Conservation (phyloP, 2,329 filamentous ascomycete genomes). For the Fusarium goolgardi region DNA sequence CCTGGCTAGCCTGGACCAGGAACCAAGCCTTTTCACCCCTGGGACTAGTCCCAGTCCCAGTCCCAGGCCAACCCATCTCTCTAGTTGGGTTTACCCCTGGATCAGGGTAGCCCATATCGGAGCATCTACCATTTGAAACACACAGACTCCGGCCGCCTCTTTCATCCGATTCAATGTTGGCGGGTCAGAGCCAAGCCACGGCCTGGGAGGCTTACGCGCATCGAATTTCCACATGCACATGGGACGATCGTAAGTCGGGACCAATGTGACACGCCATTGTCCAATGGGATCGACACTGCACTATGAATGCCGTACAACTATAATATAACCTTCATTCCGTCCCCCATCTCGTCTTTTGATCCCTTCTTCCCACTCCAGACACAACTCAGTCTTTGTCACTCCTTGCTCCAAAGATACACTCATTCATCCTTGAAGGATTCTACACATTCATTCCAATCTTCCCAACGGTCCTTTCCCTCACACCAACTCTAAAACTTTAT, state of each 20-base stretch:
- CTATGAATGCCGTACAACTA: constrained; percentile 20
- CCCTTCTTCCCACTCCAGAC: constrained; percentile 25
- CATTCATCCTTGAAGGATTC: constrained; percentile 39
- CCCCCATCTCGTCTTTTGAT: constrained; percentile 8
- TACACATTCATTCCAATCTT: constrained; percentile 30
- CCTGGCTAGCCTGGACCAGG: background rate
- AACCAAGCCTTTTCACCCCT: constrained; percentile 29
- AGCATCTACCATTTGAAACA: constrained; percentile 33
- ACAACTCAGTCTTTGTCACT: constrained; percentile 37
- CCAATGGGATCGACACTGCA: constrained; percentile 19
- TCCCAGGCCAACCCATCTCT: background rate
- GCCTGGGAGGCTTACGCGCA: constrained; percentile 21
- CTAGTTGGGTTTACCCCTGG: constrained; percentile 14
- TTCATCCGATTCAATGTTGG: constrained; percentile 30
- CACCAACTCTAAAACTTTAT: constrained; percentile 5
- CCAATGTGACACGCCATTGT: background rate
- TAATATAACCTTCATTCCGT: constrained; percentile 38
- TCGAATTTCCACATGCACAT: constrained; percentile 25
- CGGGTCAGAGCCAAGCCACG: background rate
- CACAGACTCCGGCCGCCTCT: constrained; percentile 22
- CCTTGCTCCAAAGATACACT: constrained; percentile 28
- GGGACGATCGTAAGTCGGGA: constrained; percentile 14
- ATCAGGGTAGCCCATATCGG: constrained; percentile 16
- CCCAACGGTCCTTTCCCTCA: constrained; percentile 13
- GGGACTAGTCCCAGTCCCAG: constrained; percentile 31